These are phyloP conservation scores for Cyamopsis tetragonoloba DNA, from an alignment of 306 rosid genomes.

Conservation along the genomic window DNA sequence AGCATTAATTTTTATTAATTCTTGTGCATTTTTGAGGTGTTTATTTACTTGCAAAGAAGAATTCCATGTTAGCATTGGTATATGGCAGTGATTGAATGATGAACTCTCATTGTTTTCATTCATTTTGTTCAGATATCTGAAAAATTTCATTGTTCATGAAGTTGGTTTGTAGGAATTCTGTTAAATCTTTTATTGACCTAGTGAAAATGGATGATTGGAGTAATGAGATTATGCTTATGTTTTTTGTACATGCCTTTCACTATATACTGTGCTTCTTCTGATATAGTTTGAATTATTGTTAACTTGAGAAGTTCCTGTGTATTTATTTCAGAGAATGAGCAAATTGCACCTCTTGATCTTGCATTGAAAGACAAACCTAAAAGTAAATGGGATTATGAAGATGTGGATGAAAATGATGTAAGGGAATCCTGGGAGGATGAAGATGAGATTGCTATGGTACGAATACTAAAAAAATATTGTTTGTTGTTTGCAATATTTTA, in stretches of 20 bases:
- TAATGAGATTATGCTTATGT: slow-evolving; percentile 20
- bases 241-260: background rate
- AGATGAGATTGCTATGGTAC: slow-evolving; percentile 73
- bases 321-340: slow-evolving; percentile 57
- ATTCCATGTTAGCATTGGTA: background rate
- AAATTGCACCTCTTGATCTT: slow-evolving; percentile 34
- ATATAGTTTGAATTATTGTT: background rate
- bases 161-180: background rate
- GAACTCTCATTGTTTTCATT: background rate
- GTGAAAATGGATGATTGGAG: slow-evolving; percentile 77
- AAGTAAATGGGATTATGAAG: slow-evolving; percentile 90
- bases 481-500: background rate
- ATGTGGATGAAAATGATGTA: slow-evolving; percentile 74
- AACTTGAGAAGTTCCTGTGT: background rate
- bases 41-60: background rate
- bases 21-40: background rate
- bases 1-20: background rate
- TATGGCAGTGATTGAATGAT: background rate
- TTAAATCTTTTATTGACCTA: slow-evolving; percentile 7
- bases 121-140: background rate
- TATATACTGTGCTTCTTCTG: background rate
- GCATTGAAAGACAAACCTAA: slow-evolving; percentile 46
- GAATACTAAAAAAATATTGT: slow-evolving; percentile 15
- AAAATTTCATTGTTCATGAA: background rate
- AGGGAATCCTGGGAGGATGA: slow-evolving; percentile 97